These are phyloP conservation scores for Dendrobium catenatum DNA, from an alignment of 106 monocot genomes.

Conservation along the genomic window DNA sequence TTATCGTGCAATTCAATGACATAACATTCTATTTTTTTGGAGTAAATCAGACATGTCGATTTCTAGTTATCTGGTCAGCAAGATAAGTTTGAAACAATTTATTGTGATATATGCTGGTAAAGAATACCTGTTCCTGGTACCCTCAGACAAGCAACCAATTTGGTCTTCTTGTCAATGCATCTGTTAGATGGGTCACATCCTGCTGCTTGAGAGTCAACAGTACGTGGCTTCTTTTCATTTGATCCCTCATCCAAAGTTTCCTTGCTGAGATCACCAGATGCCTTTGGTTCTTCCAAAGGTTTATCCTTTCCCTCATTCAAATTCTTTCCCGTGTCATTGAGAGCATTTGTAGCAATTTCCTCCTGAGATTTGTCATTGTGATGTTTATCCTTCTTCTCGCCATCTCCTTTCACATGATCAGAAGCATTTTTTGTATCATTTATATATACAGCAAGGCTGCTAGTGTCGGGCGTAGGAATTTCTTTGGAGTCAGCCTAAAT, in stretches of 20 bases:
- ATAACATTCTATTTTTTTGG: not conserved
- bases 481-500: constrained; percentile 6
- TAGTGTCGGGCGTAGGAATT: not conserved
- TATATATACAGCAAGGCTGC: not conserved
- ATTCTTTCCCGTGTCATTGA: constrained; percentile 5
- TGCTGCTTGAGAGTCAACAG: constrained; percentile 14
- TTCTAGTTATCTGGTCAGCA: not conserved
- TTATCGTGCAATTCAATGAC: too few relatives aligned
- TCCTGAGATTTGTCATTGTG: constrained; percentile 6
- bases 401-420: constrained; percentile 11
- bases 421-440: constrained; percentile 5
- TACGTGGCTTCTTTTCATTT: constrained; percentile 4
- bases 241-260: constrained; percentile 12
- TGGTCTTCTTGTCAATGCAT: constrained; percentile 50
- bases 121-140: constrained; percentile 67
- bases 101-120: not conserved
- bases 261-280: not conserved
- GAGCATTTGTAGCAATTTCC: constrained; percentile 10
- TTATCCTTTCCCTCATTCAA: constrained; percentile 7
- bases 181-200: constrained; percentile 57
- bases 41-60: not conserved
- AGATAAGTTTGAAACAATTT: not conserved
- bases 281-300: constrained; percentile 2
- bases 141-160: constrained; percentile 71
- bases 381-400: constrained; percentile 12